Base-by-base conservation (phyloP, 345 rosid genomes). In the Excoecaria agallocha region DNA sequence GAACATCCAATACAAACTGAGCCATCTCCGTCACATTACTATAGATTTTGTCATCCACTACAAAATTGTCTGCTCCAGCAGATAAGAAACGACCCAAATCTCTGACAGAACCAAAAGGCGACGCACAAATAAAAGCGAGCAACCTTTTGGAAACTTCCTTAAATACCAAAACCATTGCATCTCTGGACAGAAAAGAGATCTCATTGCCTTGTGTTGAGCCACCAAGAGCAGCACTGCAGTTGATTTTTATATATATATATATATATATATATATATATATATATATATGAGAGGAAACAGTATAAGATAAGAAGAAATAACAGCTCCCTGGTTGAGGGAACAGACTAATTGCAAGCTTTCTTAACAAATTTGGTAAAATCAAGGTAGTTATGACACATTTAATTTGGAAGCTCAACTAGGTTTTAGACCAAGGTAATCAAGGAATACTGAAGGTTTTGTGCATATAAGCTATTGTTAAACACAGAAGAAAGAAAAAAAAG, bases 201-300 rank as follows among this genome's bases (percentile, higher is more conserved):
- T 77, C 81, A 76, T 76, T 64, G 69, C 78, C 88, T 70, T 83
- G 84, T 13, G 83, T 69, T 78, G 88, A 81, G 77, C 97, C 95
- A 80, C 98, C 97, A 74, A 94, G 84, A 82, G 85, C 83, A 79
- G 89, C 86, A 76, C 98, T 92, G 93, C 87, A 87, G 41, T 73
- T 72, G 75, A 71, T 72, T n/a, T n/a, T n/a, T n/a, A n/a, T n/a
- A n/a, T n/a, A n/a, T n/a, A n/a, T n/a, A n/a, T n/a, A n/a, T n/a
- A n/a, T n/a, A n/a, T n/a, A n/a, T n/a, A n/a, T n/a, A n/a, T n/a
- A n/a, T n/a, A n/a, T n/a, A n/a, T n/a, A n/a, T n/a, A n/a, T n/a
- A n/a, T n/a, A n/a, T n/a, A n/a, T n/a, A n/a, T n/a, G 56, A 71
- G 65, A 68, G 12, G 46, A 73, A 43, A 75, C 45, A 74, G 46